phyloP scores from a whole-genome alignment of 1,284 basidiomycete genomes.

The Ustilago vetiveriae region DNA sequence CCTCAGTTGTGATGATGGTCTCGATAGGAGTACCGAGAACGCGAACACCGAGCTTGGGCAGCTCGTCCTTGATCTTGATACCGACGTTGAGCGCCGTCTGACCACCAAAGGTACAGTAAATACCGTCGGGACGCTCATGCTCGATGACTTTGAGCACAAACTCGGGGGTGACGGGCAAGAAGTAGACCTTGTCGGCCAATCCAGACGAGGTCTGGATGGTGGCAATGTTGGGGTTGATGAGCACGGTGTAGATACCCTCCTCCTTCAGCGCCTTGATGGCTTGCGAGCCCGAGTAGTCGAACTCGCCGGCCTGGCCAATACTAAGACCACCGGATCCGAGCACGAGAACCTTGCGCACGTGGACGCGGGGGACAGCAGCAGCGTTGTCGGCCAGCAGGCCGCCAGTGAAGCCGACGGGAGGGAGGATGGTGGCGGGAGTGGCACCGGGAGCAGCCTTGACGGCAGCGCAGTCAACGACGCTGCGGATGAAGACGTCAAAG shows the following conservation, averaged over 20 bases:
- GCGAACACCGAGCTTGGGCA: conserved; percentile 79
- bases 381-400: conserved; percentile 86
- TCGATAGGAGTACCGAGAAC: conserved; percentile 97
- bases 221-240: conserved; percentile 98
- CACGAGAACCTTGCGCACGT: conserved; percentile 91
- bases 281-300: conserved; percentile 98
- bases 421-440: conserved; percentile 39
- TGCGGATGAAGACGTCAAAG: conserved; percentile 95
- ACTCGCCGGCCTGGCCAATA: conserved; percentile 98
- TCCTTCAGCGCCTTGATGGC: conserved; percentile 99
- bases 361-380: conserved; percentile 77
- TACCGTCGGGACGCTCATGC: conserved; percentile 97
- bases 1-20: conserved; percentile 96
- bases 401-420: conserved; percentile 85
- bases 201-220: conserved; percentile 98
- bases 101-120: conserved; percentile 97
- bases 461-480: conserved; percentile 82
- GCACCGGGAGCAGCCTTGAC: conserved; percentile 67
- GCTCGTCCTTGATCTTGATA: conserved; percentile 96
- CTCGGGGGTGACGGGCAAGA: conserved; percentile 95
- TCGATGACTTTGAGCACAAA: conserved; percentile 98
- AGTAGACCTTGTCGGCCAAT: conserved; percentile 98
- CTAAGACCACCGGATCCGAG: conserved; percentile 97
- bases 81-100: conserved; percentile 97
- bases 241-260: conserved; percentile 97